Base-by-base conservation (phyloP, 805 yeast species). In the Myxozyma vanderwaltii region DNA sequence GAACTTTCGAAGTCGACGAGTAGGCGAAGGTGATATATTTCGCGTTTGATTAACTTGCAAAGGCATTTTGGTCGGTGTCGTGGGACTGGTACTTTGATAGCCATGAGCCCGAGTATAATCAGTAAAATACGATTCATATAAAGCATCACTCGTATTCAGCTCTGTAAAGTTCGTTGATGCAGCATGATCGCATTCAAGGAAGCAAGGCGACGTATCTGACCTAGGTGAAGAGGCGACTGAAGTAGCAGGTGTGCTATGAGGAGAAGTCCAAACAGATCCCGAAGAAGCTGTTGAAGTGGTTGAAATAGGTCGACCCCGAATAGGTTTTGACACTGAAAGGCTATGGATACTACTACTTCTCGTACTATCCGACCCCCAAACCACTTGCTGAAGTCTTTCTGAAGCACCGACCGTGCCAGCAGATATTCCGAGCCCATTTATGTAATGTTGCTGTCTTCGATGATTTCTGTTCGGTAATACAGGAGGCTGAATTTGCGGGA, bases 341-440 rank as follows among this genome's bases (percentile, higher is more conserved):
- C 2, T 27, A 2, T 36, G 43, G 10, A n/a, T 38, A 4, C 2
- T 36, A n/a, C 12, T 19, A 23, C 27, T 19, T 4, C 23, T 15
- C 15, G 40, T 31, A 17, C 29, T 10, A 23, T 48, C 43, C n/a
- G 29, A 15, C n/a, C 47, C 49, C 56, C 59, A 54, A 19, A 50
- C 21, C 13, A 27, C 29, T 35, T 54, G 52, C 52, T 58, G 63
- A 15, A 58, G 41, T 17, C 48, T 33, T 36, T 54, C 63, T 8
- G 63, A 58, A 7, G 63, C 63, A 8, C 43, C 36, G 15, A 54
- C 15, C 6, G 51, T 41, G 8, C 56, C 56, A 8, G 51, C 38
- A 6, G 56, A 54, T 19, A 58, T 58, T n/a, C 63, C 63, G 3
- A 58, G 56, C 12, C 63, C 63, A 19, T 40, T n/a, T n/a, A n/a